Evolutionary conservation across 805 yeast genomes (phyloP), one percentile per base, ranked within the genome.

Genomic region (Saccharomyces cerevisiae): DNA sequence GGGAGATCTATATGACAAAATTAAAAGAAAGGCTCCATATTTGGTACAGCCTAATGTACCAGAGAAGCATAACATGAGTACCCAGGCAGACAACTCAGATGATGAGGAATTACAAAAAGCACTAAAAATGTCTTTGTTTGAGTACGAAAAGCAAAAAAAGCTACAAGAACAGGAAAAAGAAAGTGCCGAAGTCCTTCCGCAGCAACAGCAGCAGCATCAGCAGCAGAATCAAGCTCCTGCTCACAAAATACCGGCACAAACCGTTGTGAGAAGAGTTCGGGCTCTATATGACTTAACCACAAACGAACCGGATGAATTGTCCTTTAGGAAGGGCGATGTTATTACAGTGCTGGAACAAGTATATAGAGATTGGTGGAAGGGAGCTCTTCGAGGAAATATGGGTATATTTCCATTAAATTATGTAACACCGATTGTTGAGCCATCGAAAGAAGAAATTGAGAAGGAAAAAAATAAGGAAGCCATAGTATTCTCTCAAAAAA

Each of bases 361-460:
- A 5, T 91, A 90, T 68, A 78, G 88, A 57, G 98, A 92, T 65
- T 92, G 99, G 99, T 88, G 97, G 85, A 79, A 89, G 60, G 99
- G 99, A 14, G 81, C 92, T 5, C 71, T 92, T 51, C 77, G 80
- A 53, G 97, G 97, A 0, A 79, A 78, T 53, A 76, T 83, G 51
- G 99, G 99, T 21, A 85, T 94, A 13, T 90, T 92, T 70, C 99
- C 99, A 0, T 78, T 88, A 55, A 92, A 92, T 67, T 92, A 94
- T 65, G 98, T 94, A 1, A 79, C 88, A 0, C 90, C 90, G 1
- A 73, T 90, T 4, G 79, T 83, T 0, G 85, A 83, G 48, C 84
- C 85, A 36, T 76, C 88, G 0, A 76, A 80, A 2, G 77, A 78
- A 50, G 91, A 90, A 58, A 57, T 85, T 4, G 70, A 71, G 6